These are phyloP conservation scores for Plicaturopsis crispa DNA, from an alignment of 768 basidiomycete genomes.

Conservation along the genomic window DNA sequence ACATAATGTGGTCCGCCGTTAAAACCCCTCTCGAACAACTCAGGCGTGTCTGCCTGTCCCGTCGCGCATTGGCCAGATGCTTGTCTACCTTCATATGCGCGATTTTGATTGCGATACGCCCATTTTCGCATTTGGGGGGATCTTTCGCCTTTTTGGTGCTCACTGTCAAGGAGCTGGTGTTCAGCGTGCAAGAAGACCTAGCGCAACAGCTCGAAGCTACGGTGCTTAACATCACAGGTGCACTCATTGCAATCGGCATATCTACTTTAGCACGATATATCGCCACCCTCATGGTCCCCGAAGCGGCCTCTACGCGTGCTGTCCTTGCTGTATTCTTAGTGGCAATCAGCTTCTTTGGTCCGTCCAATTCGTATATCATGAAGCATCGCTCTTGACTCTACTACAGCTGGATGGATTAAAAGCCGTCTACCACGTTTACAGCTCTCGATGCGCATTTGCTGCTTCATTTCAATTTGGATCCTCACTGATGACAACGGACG, in stretches of 20 bases:
- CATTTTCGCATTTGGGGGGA: constrained; percentile 32
- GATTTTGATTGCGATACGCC: constrained; percentile 27
- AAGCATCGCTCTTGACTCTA: not conserved
- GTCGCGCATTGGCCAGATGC: constrained; percentile 31
- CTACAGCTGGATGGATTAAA: constrained; percentile 29
- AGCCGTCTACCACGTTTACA: constrained; percentile 38
- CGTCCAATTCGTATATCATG: not conserved
- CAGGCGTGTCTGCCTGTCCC: too few relatives aligned
- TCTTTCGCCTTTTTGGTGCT: constrained; percentile 28
- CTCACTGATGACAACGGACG: constrained; percentile 29
- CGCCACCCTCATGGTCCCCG: constrained; percentile 17
- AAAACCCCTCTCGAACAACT: too few relatives aligned
- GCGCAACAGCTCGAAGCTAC: constrained; percentile 40
- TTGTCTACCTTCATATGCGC: constrained; percentile 36
- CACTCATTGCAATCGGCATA: constrained; percentile 28
- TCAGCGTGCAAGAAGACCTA: constrained; percentile 37
- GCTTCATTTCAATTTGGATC: constrained; percentile 40
- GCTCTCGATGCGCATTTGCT: constrained; percentile 35
- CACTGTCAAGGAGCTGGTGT: constrained; percentile 38
- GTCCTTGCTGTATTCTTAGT: constrained; percentile 35
- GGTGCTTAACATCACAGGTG: constrained; percentile 35
- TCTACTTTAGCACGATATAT: constrained; percentile 27
- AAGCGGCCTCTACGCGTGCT: constrained; percentile 21
- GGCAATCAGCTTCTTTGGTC: constrained; percentile 29
- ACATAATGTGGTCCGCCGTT: too few relatives aligned